phyloP scores from a whole-genome alignment of 345 rosid genomes.

The Camelina hispida region DNA sequence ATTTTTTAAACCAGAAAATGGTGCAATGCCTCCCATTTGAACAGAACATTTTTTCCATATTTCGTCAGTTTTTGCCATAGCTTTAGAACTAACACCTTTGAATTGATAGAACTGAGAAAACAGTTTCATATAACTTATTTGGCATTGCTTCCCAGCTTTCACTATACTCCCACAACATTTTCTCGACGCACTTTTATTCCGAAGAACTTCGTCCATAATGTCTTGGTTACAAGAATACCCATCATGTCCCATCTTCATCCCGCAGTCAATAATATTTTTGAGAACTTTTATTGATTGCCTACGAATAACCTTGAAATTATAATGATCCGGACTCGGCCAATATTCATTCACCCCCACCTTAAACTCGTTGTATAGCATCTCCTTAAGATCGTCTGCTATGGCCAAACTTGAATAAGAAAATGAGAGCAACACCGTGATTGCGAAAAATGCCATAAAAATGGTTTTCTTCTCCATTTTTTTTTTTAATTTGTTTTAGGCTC shows the following conservation, averaged over 20 bases:
- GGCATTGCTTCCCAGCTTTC: slow-evolving; percentile 21
- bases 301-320: slow-evolving; percentile 3
- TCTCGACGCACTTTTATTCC: slow-evolving; percentile 1
- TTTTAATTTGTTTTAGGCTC: not conserved
- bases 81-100: not conserved
- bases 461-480: slow-evolving; percentile 18
- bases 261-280: not conserved
- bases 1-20: slow-evolving; percentile 13
- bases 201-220: not conserved
- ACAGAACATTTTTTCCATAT: slow-evolving; percentile 14
- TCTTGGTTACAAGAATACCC: not conserved
- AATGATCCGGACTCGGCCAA: slow-evolving; percentile 12
- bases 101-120: slow-evolving; percentile 5
- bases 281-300: not conserved
- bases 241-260: not conserved
- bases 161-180: slow-evolving; percentile 17
- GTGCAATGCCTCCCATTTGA: not conserved
- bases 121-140: not conserved
- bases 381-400: slow-evolving; percentile 1
- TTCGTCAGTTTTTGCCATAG: not conserved
- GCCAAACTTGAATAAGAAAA: slow-evolving; percentile 11
- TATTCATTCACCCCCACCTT: not conserved
- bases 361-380: not conserved
- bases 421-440: slow-evolving; percentile 10
- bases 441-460: not conserved